A percentile compares a stretch with the other conserved stretches of the same genome.
Evolutionary conservation across 495 filamentous ascomycete species (phyloP).

Genomic region (Podospora tetraspora): DNA sequence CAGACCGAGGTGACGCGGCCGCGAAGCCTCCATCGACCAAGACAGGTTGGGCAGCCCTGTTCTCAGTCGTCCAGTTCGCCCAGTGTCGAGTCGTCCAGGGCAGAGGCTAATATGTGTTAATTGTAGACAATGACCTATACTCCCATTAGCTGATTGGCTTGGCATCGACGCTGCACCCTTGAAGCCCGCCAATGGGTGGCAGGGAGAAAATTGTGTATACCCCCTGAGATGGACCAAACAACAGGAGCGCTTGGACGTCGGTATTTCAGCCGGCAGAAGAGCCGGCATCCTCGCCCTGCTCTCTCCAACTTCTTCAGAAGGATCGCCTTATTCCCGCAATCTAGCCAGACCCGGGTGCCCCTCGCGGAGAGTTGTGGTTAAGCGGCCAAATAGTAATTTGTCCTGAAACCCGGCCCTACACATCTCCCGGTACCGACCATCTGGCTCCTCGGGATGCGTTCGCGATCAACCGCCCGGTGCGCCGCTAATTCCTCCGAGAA

Average conservation of each 20-base stretch:
- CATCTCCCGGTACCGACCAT: neutral
- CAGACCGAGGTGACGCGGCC: conserved; percentile 1
- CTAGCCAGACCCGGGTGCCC: neutral
- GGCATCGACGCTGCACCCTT: neutral
- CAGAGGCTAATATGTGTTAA: neutral
- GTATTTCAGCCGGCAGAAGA: neutral
- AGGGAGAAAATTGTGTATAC: neutral
- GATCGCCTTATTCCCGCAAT: neutral
- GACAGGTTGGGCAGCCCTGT: neutral
- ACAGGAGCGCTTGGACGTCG: neutral
- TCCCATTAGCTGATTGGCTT: neutral
- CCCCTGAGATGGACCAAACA: neutral
- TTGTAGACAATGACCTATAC: neutral
- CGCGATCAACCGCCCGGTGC: neutral
- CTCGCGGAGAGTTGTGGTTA: neutral
- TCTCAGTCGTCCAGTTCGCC: neutral
- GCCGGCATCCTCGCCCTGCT: neutral
- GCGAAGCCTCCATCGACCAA: neutral
- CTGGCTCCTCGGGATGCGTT: neutral
- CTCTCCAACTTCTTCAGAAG: neutral
- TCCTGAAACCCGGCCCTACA: neutral
- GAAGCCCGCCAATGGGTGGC: neutral
- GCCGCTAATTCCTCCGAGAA: neutral
- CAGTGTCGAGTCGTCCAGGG: neutral
- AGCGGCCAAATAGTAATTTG: neutral